phyloP scores from a whole-genome alignment of 1,139 yeast species.

The Candida sp. region DNA sequence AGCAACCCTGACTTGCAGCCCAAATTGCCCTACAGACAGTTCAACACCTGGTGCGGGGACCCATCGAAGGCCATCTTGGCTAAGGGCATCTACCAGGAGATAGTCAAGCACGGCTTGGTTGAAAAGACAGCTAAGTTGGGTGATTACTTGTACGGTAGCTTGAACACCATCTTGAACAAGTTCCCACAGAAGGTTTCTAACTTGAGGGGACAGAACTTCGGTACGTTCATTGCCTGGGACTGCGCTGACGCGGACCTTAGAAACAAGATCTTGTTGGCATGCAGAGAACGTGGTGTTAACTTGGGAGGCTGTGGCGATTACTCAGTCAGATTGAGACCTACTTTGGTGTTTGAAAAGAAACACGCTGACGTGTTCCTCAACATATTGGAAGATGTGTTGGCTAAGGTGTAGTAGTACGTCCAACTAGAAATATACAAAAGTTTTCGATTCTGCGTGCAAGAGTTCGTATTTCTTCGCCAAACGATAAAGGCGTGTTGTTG shows the following conservation, averaged over 20 bases:
- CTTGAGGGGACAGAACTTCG: slow-evolving; percentile 70
- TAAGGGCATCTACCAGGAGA: slow-evolving; percentile 64
- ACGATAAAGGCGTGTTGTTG: too few relatives aligned
- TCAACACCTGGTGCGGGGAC: slow-evolving; percentile 88
- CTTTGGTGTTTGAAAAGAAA: slow-evolving; percentile 65
- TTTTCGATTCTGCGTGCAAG: too few relatives aligned
- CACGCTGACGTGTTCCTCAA: slow-evolving; percentile 67
- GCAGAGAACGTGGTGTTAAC: slow-evolving; percentile 64
- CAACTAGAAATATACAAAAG: neutral
- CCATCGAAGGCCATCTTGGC: slow-evolving; percentile 72
- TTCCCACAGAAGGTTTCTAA: slow-evolving; percentile 50
- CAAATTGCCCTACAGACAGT: slow-evolving; percentile 70
- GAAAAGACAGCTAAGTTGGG: slow-evolving; percentile 60
- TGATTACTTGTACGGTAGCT: slow-evolving; percentile 54
- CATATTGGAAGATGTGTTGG: slow-evolving; percentile 40
- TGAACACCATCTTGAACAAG: slow-evolving; percentile 44
- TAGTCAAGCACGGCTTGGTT: slow-evolving; percentile 54
- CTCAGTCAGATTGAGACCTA: slow-evolving; percentile 72
- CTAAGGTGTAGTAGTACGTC: slow-evolving; percentile 1
- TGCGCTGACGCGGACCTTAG: slow-evolving; percentile 50
- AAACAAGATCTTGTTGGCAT: slow-evolving; percentile 50
- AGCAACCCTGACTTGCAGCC: slow-evolving; percentile 66
- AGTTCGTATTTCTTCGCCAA: too few relatives aligned
- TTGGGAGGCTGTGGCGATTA: slow-evolving; percentile 76
- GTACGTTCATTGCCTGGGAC: slow-evolving; percentile 82